A percentile compares a stretch with the other conserved stretches of the same genome.
Evolutionary conservation across 2,329 filamentous ascomycete genomes (phyloP).

Genomic region (Calycina herbarum): DNA sequence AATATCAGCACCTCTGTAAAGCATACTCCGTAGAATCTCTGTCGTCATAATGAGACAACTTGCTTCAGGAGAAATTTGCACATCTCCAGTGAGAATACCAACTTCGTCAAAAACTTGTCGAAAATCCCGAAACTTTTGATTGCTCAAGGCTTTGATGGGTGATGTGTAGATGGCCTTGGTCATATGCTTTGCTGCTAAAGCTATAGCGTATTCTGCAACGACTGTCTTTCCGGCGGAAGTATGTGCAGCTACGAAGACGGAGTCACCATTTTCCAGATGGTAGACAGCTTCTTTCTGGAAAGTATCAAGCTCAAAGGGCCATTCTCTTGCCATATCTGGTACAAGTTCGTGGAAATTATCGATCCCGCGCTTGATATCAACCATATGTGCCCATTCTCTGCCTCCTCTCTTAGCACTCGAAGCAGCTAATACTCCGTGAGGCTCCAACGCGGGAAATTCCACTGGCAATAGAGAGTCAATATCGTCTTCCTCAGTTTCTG

Average conservation of each 20-base stretch:
- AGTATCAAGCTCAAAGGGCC: conserved; percentile 95
- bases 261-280: conserved; percentile 93
- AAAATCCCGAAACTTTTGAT: conserved; percentile 98
- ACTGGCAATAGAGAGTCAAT: conserved; percentile 88
- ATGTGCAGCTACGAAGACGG: conserved; percentile 95
- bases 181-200: conserved; percentile 96
- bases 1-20: conserved; percentile 92
- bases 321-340: conserved; percentile 92
- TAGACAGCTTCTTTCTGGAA: conserved; percentile 99
- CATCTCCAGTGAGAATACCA: conserved; percentile 93
- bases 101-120: conserved; percentile 89
- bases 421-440: conserved; percentile 72
- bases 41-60: conserved; percentile 99
- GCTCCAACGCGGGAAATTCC: conserved; percentile 89
- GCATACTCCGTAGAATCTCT: conserved; percentile 96
- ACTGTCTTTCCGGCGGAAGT: conserved; percentile 98
- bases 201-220: conserved; percentile 96
- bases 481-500: conserved; percentile 52
- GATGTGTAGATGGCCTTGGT: conserved; percentile 99
- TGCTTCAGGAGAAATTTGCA: conserved; percentile 95
- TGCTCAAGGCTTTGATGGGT: conserved; percentile 96
- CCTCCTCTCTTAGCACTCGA: conserved; percentile 72
- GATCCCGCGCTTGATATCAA: conserved; percentile 90
- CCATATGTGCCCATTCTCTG: conserved; percentile 96
- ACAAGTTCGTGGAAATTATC: conserved; percentile 93